Conservation (phyloP, 2,329 filamentous ascomycete species). For the Colletotrichum filicis region DNA sequence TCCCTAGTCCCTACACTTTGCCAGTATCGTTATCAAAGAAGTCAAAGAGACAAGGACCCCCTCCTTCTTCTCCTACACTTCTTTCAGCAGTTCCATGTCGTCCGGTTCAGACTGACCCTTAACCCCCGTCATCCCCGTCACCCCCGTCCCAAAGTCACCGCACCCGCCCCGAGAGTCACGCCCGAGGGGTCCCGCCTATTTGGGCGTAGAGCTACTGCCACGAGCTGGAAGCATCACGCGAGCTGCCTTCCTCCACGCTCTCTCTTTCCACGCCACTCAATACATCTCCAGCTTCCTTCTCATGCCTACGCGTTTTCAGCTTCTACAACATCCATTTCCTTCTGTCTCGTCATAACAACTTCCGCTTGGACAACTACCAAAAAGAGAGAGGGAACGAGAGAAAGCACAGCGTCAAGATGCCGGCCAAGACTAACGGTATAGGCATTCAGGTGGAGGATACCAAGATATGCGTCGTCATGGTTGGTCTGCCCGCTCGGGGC, state of each 20-base stretch:
- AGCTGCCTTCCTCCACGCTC: conserved; percentile 23
- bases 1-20: neutral
- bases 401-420: conserved; percentile 49
- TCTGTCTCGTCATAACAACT: conserved; percentile 24
- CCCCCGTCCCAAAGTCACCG: conserved; percentile 26
- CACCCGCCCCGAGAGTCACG: conserved; percentile 31
- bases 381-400: neutral
- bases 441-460: conserved; percentile 93
- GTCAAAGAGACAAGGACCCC: neutral
- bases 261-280: conserved; percentile 11
- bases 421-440: conserved; percentile 69
- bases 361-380: conserved; percentile 10
- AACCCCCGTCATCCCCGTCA: neutral
- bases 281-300: conserved; percentile 4
- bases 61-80: neutral
- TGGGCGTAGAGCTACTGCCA: conserved; percentile 22
- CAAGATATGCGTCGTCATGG: conserved; percentile 98
- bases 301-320: conserved; percentile 8
- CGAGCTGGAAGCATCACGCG: conserved; percentile 34
- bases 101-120: conserved; percentile 18
- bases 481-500: conserved; percentile 92
- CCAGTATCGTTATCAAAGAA: conserved; percentile 10
- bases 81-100: neutral
- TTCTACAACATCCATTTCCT: neutral
- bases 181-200: conserved; percentile 29